Evolutionary conservation across 2,329 filamentous ascomycete species (phyloP), one percentile per base, ranked within the genome.

Genomic region (Alternaria postmessia): DNA sequence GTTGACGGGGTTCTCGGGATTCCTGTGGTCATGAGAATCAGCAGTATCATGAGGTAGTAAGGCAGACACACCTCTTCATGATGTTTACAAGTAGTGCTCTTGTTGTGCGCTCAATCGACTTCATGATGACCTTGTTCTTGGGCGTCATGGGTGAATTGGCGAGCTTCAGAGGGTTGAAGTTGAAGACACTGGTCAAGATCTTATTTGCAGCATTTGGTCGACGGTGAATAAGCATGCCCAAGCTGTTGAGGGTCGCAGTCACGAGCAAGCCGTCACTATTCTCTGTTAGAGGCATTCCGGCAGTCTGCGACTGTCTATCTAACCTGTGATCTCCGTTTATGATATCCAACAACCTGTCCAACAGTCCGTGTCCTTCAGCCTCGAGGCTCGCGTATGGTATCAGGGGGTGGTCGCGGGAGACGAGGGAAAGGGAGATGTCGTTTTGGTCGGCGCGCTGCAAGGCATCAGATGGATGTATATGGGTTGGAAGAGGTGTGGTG

Each of bases 31-130:
- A 16, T 65, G 49, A 60, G 52, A 30, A 47, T 62, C 46, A 42
- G 43, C 4, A 22, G n/a, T 43, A 56, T 22, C 6, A 47, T 49
- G 9, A 47, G 14, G 8, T 20, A 24, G n/a, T 24, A 34, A 59
- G 14, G 51, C 11, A 32, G 12, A 63, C 83, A 67, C 83, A 92
- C 90, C 88, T 87, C 81, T 94, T 94, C 67, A 91, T 84, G 54
- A 97, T 83, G 78, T 97, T 94, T 54, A 94, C 86, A 39, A 98
- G 84, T 47, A 99, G 82, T 67, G 93, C 88, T 70, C 93, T 88
- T 3, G 91, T 91, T 24, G 95, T 99, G 75, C 96, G 93, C 78
- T 97, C 94, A 88, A 99, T 95, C 5, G 94, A 98, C 79, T 90
- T 93, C 62, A 96, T 86, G 70, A 94, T 88, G 61, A 99, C 90